Conservation (phyloP, 768 basidiomycete genomes). For the Tylopilus cervinicoccineus region DNA sequence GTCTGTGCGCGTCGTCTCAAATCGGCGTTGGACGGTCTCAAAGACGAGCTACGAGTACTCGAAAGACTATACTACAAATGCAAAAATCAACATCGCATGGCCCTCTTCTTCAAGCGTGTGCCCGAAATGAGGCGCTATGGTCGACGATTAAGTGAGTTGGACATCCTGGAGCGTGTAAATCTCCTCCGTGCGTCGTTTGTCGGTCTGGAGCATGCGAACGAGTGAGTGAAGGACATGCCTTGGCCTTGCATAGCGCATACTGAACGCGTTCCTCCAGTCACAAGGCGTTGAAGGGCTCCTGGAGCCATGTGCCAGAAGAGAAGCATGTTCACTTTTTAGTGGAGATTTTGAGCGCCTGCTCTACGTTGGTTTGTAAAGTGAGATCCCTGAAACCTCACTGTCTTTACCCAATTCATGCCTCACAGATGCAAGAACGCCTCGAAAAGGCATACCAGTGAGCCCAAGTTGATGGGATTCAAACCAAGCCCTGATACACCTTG, state of each 20-base stretch:
- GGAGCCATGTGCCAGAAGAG: slow-evolving; percentile 56
- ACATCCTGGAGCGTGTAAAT: slow-evolving; percentile 21
- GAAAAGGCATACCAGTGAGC: slow-evolving; percentile 53
- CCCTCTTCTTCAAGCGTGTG: slow-evolving; percentile 62
- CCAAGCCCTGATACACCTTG: background rate
- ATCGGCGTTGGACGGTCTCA: slow-evolving; percentile 30
- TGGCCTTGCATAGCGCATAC: background rate
- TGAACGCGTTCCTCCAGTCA: slow-evolving; percentile 33
- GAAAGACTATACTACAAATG: slow-evolving; percentile 73
- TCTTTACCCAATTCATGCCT: slow-evolving; percentile 2
- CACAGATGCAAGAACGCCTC: slow-evolving; percentile 45
- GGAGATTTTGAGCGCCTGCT: slow-evolving; percentile 35
- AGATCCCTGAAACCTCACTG: slow-evolving; percentile 1
- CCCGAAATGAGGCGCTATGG: slow-evolving; percentile 52
- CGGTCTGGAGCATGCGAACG: slow-evolving; percentile 22
- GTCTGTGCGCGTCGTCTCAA: slow-evolving; percentile 49
- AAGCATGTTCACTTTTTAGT: slow-evolving; percentile 32
- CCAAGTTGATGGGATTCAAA: background rate
- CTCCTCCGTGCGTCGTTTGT: slow-evolving; percentile 27
- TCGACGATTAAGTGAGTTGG: slow-evolving; percentile 16
- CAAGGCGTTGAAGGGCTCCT: slow-evolving; percentile 54
- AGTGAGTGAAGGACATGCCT: slow-evolving; percentile 17
- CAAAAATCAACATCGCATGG: slow-evolving; percentile 57
- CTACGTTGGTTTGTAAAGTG: slow-evolving; percentile 46
- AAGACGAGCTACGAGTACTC: slow-evolving; percentile 44